A percentile compares a stretch with the other conserved stretches of the same genome.
Conservation (phyloP, 169 alveolate species). For the Plasmodium gonderi region DNA sequence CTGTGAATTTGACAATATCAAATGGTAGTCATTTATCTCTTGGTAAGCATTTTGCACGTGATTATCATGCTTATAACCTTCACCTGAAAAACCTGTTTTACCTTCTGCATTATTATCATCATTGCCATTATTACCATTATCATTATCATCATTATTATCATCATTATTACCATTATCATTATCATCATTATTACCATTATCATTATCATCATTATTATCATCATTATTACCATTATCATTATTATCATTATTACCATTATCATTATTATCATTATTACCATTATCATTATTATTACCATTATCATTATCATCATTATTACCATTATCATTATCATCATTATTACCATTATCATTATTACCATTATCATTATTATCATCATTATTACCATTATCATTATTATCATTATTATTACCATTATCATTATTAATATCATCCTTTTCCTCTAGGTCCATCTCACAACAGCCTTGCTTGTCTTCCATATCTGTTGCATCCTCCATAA, state of each 20-base stretch:
- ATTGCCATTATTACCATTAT: not conserved
- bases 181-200: not conserved
- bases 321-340: not conserved
- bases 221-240: too few relatives aligned
- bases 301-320: not conserved
- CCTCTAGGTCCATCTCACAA: too few relatives aligned
- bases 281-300: too few relatives aligned
- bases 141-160: not conserved
- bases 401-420: not conserved
- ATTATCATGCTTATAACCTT: not conserved
- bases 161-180: not conserved
- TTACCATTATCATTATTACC: not conserved
- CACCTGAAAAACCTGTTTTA: too few relatives aligned
- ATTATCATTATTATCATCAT: not conserved
- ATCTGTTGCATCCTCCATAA: too few relatives aligned
- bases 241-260: too few relatives aligned
- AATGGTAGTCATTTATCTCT: conserved; percentile 16
- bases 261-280: too few relatives aligned
- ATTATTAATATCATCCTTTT: too few relatives aligned
- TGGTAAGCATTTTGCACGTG: not conserved
- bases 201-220: too few relatives aligned
- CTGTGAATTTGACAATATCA: conserved; percentile 46
- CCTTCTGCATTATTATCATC: not conserved
- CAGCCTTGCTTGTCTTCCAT: too few relatives aligned
- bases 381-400: not conserved